These are phyloP conservation scores for Catharanthus roseus DNA, from an alignment of 257 asterid species.

Conservation along the genomic window DNA sequence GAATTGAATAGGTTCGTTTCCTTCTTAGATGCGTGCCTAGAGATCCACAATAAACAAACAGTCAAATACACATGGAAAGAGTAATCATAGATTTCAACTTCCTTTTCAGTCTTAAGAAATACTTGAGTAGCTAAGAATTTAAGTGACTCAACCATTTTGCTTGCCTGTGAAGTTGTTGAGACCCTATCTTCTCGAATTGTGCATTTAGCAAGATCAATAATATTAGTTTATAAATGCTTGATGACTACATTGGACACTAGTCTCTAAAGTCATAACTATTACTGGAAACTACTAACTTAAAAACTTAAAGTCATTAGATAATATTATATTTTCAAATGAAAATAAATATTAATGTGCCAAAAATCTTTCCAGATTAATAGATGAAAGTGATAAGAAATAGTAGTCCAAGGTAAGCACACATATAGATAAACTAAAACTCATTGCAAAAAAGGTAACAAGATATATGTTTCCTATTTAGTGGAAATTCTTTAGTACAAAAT, in stretches of 20 bases:
- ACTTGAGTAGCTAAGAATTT: constrained; percentile 90
- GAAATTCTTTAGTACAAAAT: not conserved
- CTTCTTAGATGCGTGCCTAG: constrained; percentile 84
- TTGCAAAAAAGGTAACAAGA: not conserved
- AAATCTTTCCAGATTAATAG: not conserved
- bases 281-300: not conserved
- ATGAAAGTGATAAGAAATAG: not conserved
- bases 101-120: not conserved
- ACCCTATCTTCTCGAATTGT: constrained; percentile 63
- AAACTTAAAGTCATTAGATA: not conserved
- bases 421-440: not conserved
- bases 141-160: constrained; percentile 82
- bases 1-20: constrained; percentile 86
- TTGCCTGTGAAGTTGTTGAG: constrained; percentile 77
- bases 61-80: constrained; percentile 18
- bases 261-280: not conserved
- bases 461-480: not conserved
- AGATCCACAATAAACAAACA: constrained; percentile 20
- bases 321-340: not conserved
- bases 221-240: not conserved
- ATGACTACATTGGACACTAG: constrained; percentile 13
- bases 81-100: constrained; percentile 5
- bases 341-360: not conserved
- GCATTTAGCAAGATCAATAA: not conserved
- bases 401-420: not conserved